Evolutionary conservation across 352 stramenopile genomes (phyloP).

Genomic region (Phytophthora cactorum): DNA sequence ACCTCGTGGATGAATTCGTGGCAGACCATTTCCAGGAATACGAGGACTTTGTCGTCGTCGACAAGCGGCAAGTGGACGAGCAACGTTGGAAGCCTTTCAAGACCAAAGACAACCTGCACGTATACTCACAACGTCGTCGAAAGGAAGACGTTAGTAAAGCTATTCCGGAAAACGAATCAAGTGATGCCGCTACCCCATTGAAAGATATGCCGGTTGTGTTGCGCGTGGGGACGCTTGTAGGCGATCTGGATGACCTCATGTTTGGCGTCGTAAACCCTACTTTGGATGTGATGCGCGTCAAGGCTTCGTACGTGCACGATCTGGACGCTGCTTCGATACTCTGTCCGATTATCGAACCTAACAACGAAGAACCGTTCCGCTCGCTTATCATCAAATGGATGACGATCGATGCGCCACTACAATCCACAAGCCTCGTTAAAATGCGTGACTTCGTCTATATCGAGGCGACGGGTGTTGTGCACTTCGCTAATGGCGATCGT

Average conservation of each 20-base stretch:
- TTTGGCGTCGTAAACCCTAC: slow-evolving; percentile 42
- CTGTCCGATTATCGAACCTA: slow-evolving; percentile 31
- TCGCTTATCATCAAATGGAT: slow-evolving; percentile 46
- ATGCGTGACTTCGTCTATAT: slow-evolving; percentile 46
- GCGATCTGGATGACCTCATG: slow-evolving; percentile 46
- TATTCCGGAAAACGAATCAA: background rate
- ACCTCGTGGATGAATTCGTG: slow-evolving; percentile 24
- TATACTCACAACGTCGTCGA: slow-evolving; percentile 18
- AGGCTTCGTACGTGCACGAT: slow-evolving; percentile 37
- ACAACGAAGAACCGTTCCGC: slow-evolving; percentile 36
- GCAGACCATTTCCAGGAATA: slow-evolving; percentile 31
- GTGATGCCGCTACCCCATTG: background rate
- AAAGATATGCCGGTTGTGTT: slow-evolving; percentile 21
- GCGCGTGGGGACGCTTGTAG: slow-evolving; percentile 33
- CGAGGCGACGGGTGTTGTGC: slow-evolving; percentile 33
- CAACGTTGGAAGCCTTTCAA: slow-evolving; percentile 34
- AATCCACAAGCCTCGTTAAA: slow-evolving; percentile 23
- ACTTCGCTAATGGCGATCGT: slow-evolving; percentile 27
- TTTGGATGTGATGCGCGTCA: slow-evolving; percentile 38
- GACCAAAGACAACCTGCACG: slow-evolving; percentile 28
- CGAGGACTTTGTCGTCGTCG: slow-evolving; percentile 24
- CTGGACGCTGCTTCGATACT: slow-evolving; percentile 33
- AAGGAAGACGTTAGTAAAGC: background rate
- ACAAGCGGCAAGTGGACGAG: slow-evolving; percentile 26
- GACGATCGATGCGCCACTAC: slow-evolving; percentile 29